Percentiles rank a stretch among this genome's conserved stretches.
Conservation (phyloP, 768 basidiomycete species). For the Tulasnella sp. region DNA sequence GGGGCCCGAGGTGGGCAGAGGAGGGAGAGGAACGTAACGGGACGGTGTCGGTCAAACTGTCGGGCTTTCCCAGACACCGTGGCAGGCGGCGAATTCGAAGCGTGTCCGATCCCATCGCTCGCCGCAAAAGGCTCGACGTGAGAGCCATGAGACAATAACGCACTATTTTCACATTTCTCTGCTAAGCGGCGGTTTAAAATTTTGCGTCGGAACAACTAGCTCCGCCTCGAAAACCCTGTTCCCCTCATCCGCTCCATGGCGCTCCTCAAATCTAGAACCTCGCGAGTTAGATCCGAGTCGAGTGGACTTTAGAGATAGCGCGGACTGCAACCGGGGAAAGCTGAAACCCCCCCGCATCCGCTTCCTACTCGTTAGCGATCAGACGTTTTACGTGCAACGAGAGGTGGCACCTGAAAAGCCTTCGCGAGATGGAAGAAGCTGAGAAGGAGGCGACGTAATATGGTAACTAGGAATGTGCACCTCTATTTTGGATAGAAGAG, state of each 20-base stretch:
- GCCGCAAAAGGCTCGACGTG: not conserved
- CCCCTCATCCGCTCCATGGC: not conserved
- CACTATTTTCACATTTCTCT: not conserved
- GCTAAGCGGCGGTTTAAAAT: not conserved
- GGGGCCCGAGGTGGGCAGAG: not conserved
- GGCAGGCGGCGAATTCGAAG: constrained; percentile 9
- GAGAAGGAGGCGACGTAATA: not conserved
- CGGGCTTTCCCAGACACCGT: constrained; percentile 9
- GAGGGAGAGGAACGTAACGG: not conserved
- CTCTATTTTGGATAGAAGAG: constrained; percentile 12
- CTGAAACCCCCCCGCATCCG: constrained; percentile 2
- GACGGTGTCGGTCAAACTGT: constrained; percentile 1
- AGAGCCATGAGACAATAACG: constrained; percentile 11
- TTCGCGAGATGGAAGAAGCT: not conserved
- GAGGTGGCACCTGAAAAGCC: not conserved
- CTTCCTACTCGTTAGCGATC: not conserved
- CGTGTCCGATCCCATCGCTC: not conserved
- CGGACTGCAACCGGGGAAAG: constrained; percentile 4
- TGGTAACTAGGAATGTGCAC: constrained; percentile 8
- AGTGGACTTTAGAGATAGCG: not conserved
- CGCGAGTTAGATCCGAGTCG: not conserved
- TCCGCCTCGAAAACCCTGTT: not conserved
- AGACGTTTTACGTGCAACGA: not conserved
- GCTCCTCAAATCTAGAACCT: constrained; percentile 2
- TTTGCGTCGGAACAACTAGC: not conserved